Evolutionary conservation across 306 rosid genomes (phyloP).

Genomic region (Parietaria judaica): DNA sequence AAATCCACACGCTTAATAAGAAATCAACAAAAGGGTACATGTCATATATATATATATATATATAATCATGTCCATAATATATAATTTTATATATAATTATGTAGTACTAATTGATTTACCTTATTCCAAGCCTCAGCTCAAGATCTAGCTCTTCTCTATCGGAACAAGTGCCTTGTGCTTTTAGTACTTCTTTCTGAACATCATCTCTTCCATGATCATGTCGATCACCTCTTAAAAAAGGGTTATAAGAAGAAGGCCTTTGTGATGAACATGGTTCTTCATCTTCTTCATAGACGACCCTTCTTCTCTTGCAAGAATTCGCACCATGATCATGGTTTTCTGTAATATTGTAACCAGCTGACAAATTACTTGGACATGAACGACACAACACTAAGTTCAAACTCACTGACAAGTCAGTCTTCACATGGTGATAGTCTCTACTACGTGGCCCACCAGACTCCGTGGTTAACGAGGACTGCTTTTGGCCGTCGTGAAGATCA

Average conservation of each 20-base stretch:
- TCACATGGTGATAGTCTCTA: conserved; percentile 20
- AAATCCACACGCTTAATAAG: too few relatives aligned
- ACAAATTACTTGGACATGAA: conserved; percentile 12
- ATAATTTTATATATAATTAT: too few relatives aligned
- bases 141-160: conserved; percentile 43
- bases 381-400: conserved; percentile 29
- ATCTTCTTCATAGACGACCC: conserved; percentile 7
- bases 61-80: neutral
- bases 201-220: neutral
- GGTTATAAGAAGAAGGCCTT: conserved; percentile 31
- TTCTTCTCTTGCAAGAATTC: conserved; percentile 52
- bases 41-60: too few relatives aligned
- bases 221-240: conserved; percentile 6
- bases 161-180: conserved; percentile 27
- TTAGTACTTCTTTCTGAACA: conserved; percentile 17
- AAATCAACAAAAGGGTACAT: too few relatives aligned
- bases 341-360: neutral
- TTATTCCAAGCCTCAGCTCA: conserved; percentile 46
- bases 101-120: conserved; percentile 20
- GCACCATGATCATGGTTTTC: conserved; percentile 18
- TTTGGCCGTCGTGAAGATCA: conserved; percentile 17
- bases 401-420: conserved; percentile 34
- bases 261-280: conserved; percentile 27
- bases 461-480: conserved; percentile 26
- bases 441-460: conserved; percentile 25